Percentiles rank a stretch among this genome's conserved stretches.
These are phyloP conservation scores for Phytophthora syringae DNA, from an alignment of 352 stramenopile genomes.

Conservation along the genomic window DNA sequence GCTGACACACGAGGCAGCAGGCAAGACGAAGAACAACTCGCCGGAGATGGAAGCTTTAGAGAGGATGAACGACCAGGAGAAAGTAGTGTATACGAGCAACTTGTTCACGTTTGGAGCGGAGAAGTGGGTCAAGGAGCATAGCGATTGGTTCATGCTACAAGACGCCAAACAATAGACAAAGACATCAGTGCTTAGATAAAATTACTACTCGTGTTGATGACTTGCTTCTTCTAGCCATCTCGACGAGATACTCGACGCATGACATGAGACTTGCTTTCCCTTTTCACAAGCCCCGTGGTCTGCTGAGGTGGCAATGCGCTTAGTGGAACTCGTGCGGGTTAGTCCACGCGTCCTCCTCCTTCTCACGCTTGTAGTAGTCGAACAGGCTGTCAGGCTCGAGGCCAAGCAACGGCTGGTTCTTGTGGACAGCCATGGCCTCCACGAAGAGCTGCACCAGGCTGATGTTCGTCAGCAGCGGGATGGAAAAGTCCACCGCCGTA, in stretches of 20 bases:
- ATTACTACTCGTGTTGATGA: constrained; percentile 32
- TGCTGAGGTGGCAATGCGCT: constrained; percentile 23
- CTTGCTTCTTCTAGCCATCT: constrained; percentile 27
- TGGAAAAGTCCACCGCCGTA: constrained; percentile 93
- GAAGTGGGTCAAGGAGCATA: constrained; percentile 66
- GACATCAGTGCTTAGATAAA: constrained; percentile 32
- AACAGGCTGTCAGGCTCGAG: constrained; percentile 96
- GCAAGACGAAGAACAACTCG: constrained; percentile 41
- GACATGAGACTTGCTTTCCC: constrained; percentile 18
- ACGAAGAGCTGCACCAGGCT: constrained; percentile 94
- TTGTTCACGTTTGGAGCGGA: constrained; percentile 55
- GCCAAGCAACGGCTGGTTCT: constrained; percentile 92
- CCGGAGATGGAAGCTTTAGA: constrained; percentile 45
- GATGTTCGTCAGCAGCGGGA: constrained; percentile 93
- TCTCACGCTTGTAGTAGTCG: constrained; percentile 97
- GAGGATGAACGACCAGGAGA: constrained; percentile 43
- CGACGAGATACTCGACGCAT: constrained; percentile 32
- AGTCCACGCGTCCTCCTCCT: constrained; percentile 94
- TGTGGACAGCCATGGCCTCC: constrained; percentile 92
- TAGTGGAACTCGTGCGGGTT: constrained; percentile 96
- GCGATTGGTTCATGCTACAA: constrained; percentile 23
- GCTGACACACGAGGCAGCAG: constrained; percentile 30
- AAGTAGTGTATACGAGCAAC: constrained; percentile 39
- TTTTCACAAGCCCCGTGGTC: constrained; percentile 13
- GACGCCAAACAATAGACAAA: constrained; percentile 1